These are phyloP conservation scores for Chrysosporium queenslandicum DNA, from an alignment of 2,329 filamentous ascomycete genomes.

Conservation along the genomic window DNA sequence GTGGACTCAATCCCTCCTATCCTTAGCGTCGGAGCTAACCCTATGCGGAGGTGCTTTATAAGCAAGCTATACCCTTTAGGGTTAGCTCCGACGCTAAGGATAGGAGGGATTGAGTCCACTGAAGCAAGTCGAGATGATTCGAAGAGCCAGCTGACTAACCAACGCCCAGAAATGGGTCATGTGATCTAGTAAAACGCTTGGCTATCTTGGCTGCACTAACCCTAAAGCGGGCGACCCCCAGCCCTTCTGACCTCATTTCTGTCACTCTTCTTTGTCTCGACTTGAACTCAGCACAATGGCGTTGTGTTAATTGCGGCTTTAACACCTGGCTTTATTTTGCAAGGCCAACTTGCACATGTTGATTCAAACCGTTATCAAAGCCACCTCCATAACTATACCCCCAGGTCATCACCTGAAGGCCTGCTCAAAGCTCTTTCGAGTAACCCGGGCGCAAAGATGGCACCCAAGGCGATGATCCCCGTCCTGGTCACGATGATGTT, in stretches of 20 bases:
- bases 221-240: too few relatives aligned
- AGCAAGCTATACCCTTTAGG: too few relatives aligned
- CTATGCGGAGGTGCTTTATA: too few relatives aligned
- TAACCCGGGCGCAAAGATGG: slow-evolving; percentile 44
- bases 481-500: slow-evolving; percentile 94
- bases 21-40: background rate
- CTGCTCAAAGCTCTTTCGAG: background rate
- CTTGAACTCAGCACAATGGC: background rate
- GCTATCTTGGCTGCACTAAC: too few relatives aligned
- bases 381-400: background rate
- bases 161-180: too few relatives aligned
- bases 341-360: background rate
- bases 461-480: slow-evolving; percentile 61
- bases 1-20: background rate
- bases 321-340: background rate
- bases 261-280: background rate
- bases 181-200: too few relatives aligned
- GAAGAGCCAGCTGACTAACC: too few relatives aligned
- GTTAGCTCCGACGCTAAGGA: too few relatives aligned
- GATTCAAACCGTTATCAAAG: background rate
- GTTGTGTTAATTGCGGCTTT: background rate
- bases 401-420: background rate
- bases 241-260: background rate
- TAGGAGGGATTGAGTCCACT: too few relatives aligned
- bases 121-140: too few relatives aligned